Evolutionary conservation across 176 grass and related monocot species (phyloP).

Genomic region (Carex cristatella): DNA sequence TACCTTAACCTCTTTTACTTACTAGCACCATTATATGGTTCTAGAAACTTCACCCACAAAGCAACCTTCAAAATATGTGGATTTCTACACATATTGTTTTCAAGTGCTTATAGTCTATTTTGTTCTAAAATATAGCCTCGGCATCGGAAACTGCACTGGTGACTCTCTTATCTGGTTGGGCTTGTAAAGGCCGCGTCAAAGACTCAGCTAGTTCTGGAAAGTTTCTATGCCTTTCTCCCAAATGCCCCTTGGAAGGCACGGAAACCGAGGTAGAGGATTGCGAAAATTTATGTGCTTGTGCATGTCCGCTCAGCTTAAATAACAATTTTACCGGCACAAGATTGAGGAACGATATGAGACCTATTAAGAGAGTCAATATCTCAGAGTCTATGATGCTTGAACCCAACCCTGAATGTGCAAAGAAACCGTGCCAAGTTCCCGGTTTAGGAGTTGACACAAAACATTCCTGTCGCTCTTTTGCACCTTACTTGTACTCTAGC

Average conservation of each 20-base stretch:
- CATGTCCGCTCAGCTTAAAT: conserved; percentile 32
- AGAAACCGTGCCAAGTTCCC: conserved; percentile 74
- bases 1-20: conserved; percentile 6
- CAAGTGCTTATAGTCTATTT: conserved; percentile 25
- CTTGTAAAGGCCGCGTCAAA: conserved; percentile 62
- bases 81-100: conserved; percentile 8
- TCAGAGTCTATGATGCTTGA: conserved; percentile 33
- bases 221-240: conserved; percentile 67
- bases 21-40: not conserved
- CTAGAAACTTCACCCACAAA: not conserved
- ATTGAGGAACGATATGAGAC: conserved; percentile 46
- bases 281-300: conserved; percentile 54
- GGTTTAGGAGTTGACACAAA: conserved; percentile 71
- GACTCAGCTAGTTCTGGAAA: conserved; percentile 59
- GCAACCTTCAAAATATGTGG: not conserved
- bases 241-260: conserved; percentile 33
- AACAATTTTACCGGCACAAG: conserved; percentile 21
- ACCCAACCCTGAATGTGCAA: conserved; percentile 33
- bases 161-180: conserved; percentile 94
- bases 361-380: conserved; percentile 29
- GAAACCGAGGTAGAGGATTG: conserved; percentile 45
- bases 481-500: conserved; percentile 82
- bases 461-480: conserved; percentile 42
- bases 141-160: conserved; percentile 70
- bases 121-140: conserved; percentile 52